A percentile compares a stretch with the other conserved stretches of the same genome.
These are phyloP conservation scores for Pythium biforme DNA, from an alignment of 352 stramenopile species.

Conservation along the genomic window DNA sequence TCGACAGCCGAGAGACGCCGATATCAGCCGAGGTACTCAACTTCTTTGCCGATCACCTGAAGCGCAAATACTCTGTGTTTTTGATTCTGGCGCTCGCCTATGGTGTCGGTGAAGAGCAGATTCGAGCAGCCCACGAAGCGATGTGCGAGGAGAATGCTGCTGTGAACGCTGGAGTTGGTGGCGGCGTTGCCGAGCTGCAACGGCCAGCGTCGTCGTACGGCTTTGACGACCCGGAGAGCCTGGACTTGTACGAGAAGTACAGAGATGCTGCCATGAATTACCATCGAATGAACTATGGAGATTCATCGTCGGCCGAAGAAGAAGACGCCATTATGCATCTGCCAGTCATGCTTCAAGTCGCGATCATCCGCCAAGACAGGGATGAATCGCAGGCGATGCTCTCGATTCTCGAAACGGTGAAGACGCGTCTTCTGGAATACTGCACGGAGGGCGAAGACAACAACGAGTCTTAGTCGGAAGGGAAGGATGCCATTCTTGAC, in stretches of 20 bases:
- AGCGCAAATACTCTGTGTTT: slow-evolving; percentile 87
- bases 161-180: slow-evolving; percentile 68
- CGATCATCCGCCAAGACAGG: slow-evolving; percentile 60
- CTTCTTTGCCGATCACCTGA: slow-evolving; percentile 85
- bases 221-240: slow-evolving; percentile 72
- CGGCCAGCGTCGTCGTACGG: slow-evolving; percentile 55
- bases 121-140: slow-evolving; percentile 72
- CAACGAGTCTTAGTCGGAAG: slow-evolving; percentile 30
- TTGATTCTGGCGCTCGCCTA: slow-evolving; percentile 79
- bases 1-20: slow-evolving; percentile 41
- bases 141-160: slow-evolving; percentile 84
- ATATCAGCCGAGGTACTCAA: slow-evolving; percentile 67
- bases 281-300: slow-evolving; percentile 85
- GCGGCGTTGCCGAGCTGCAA: slow-evolving; percentile 57
- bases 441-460: slow-evolving; percentile 47
- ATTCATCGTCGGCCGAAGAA: slow-evolving; percentile 70
- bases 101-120: slow-evolving; percentile 73
- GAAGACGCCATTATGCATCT: slow-evolving; percentile 90
- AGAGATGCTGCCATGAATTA: slow-evolving; percentile 79
- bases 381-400: slow-evolving; percentile 77
- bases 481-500: not conserved
- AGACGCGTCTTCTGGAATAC: slow-evolving; percentile 56
- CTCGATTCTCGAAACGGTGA: slow-evolving; percentile 75
- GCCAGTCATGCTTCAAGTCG: slow-evolving; percentile 85
- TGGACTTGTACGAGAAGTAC: slow-evolving; percentile 86